These are phyloP conservation scores for Pythium plurisporium DNA, from an alignment of 352 stramenopile genomes.

Conservation along the genomic window DNA sequence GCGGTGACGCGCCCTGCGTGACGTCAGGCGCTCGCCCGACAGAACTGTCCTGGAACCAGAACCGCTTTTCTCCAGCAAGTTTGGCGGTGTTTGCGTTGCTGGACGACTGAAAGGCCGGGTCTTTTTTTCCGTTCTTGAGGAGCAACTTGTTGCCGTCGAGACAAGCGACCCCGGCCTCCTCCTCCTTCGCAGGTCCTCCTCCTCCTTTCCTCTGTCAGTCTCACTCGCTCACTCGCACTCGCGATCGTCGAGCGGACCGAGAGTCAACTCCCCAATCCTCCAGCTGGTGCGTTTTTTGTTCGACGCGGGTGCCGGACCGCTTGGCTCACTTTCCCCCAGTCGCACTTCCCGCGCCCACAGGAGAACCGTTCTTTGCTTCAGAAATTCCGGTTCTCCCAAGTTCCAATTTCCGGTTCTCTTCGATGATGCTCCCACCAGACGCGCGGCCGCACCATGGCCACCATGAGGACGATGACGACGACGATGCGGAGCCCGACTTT, in stretches of 20 bases:
- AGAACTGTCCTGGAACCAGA: slow-evolving; percentile 14
- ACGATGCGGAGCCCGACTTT: slow-evolving; percentile 29
- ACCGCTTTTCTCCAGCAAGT: neutral
- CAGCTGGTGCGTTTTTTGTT: too few relatives aligned
- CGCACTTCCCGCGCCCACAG: neutral
- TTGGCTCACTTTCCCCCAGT: neutral
- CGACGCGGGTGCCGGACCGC: too few relatives aligned
- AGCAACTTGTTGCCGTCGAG: slow-evolving; percentile 7
- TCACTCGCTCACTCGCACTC: neutral
- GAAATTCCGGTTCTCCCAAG: neutral
- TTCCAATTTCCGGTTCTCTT: neutral
- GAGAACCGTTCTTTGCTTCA: neutral
- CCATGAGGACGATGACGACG: neutral
- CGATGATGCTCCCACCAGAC: neutral
- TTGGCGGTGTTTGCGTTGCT: slow-evolving; percentile 11
- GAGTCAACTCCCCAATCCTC: too few relatives aligned
- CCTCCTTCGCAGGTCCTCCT: neutral
- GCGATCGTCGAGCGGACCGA: too few relatives aligned
- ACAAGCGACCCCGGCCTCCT: neutral
- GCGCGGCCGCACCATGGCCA: neutral
- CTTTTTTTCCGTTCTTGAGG: slow-evolving; percentile 25
- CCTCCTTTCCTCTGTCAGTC: neutral
- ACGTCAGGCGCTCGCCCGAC: slow-evolving; percentile 15
- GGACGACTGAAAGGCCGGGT: neutral
- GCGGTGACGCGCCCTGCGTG: slow-evolving; percentile 23